A percentile compares a stretch with the other conserved stretches of the same genome.
These are phyloP conservation scores for Tetrahymena borealis DNA, from an alignment of 73 alveolate species.

Conservation along the genomic window DNA sequence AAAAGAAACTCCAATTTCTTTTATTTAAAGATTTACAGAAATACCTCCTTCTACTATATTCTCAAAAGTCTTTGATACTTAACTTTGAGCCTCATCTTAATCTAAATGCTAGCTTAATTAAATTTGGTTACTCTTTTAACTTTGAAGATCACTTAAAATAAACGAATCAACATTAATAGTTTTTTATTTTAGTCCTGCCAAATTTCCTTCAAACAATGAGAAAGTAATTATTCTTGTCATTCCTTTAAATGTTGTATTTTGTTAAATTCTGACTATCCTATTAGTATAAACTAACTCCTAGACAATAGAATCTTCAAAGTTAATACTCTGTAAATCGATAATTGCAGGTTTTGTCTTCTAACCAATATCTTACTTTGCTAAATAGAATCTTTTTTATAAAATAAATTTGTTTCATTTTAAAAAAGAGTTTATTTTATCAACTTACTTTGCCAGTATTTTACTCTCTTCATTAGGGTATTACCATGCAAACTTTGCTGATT, in stretches of 20 bases:
- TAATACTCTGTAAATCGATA: neutral
- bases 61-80: neutral
- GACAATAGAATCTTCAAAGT: neutral
- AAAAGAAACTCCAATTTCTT: neutral
- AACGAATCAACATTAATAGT: neutral
- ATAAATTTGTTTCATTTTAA: neutral
- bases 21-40: neutral
- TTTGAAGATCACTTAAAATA: neutral
- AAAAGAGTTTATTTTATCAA: neutral
- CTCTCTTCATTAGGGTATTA: neutral
- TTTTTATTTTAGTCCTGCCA: neutral
- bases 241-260: neutral
- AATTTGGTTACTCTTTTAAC: too few relatives aligned
- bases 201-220: neutral
- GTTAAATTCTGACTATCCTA: neutral
- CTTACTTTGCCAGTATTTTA: neutral
- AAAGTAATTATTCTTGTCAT: neutral
- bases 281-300: neutral
- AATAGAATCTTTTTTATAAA: neutral
- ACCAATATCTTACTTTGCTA: neutral
- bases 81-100: too few relatives aligned
- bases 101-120: too few relatives aligned
- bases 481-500: neutral
- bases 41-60: neutral
- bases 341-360: neutral